Percentiles rank a stretch among this genome's conserved stretches.
phyloP scores from a whole-genome alignment of 2,329 filamentous ascomycete species.

The Elsinoe fawcettii region DNA sequence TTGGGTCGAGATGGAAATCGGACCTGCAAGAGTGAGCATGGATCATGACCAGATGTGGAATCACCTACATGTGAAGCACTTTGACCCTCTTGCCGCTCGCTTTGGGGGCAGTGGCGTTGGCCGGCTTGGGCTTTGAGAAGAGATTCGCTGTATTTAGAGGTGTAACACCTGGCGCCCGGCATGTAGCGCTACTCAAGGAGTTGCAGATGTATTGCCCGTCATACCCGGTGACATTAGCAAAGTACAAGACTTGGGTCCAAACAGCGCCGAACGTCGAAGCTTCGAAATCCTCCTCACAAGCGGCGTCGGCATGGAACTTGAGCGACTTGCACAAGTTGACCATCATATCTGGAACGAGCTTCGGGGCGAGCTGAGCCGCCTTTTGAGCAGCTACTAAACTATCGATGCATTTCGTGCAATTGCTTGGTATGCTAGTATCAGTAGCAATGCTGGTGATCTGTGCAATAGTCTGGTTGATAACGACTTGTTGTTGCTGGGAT shows the following conservation, averaged over 20 bases:
- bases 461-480: constrained; percentile 38
- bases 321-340: constrained; percentile 44
- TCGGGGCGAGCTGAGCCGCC: constrained; percentile 44
- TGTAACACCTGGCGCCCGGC: constrained; percentile 38
- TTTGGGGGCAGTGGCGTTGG: constrained; percentile 35
- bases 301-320: constrained; percentile 39
- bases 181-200: constrained; percentile 41
- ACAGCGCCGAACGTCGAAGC: constrained; percentile 45
- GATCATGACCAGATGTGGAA: no score
- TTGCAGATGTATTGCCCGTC: constrained; percentile 54
- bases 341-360: constrained; percentile 44
- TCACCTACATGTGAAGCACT: constrained; percentile 41
- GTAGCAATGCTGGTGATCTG: constrained; percentile 42
- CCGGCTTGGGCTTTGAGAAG: constrained; percentile 50
- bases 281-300: constrained; percentile 43
- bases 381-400: constrained; percentile 45
- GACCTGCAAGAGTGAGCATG: constrained; percentile 24
- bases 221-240: constrained; percentile 46
- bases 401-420: constrained; percentile 48
- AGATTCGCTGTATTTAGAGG: constrained; percentile 38
- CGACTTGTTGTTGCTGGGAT: constrained; percentile 31
- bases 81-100: constrained; percentile 49
- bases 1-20: constrained; percentile 45
- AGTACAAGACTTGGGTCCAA: constrained; percentile 51
- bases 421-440: constrained; percentile 30